Conservation (phyloP, 257 asterid genomes). For the Buddleja alternifolia region DNA sequence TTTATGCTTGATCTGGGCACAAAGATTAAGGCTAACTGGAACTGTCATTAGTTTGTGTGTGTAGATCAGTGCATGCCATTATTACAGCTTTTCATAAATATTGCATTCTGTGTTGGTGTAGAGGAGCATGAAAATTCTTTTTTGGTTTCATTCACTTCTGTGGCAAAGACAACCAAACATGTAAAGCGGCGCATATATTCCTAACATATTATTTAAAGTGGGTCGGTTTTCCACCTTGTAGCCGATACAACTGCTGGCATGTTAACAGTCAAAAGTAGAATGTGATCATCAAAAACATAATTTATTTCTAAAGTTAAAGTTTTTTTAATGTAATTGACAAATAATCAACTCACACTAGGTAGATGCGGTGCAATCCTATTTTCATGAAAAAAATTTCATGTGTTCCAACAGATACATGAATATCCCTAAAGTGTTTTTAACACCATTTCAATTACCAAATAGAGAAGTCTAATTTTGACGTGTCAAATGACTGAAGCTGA, state of each 20-base stretch:
- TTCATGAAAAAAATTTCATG: conserved; percentile 18
- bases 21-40: conserved; percentile 16
- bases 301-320: not conserved
- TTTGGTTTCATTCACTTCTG: not conserved
- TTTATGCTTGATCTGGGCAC: conserved; percentile 26
- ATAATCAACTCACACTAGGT: conserved; percentile 13
- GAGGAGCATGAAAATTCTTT: not conserved
- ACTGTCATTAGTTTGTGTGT: conserved; percentile 18
- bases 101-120: not conserved
- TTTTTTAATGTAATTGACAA: conserved; percentile 11
- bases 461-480: conserved; percentile 9
- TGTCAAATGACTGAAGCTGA: not conserved
- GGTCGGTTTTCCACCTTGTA: not conserved
- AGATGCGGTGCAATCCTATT: not conserved
- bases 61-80: conserved; percentile 21
- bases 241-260: not conserved
- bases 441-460: not conserved
- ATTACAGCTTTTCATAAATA: conserved; percentile 19
- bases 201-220: not conserved
- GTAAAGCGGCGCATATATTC: not conserved
- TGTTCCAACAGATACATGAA: not conserved
- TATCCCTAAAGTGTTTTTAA: not conserved
- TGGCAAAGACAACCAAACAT: conserved; percentile 1
- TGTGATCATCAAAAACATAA: not conserved
- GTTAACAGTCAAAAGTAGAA: not conserved